Evolutionary conservation across 768 basidiomycete species (phyloP).

Genomic region (Crepidotus variabilis): DNA sequence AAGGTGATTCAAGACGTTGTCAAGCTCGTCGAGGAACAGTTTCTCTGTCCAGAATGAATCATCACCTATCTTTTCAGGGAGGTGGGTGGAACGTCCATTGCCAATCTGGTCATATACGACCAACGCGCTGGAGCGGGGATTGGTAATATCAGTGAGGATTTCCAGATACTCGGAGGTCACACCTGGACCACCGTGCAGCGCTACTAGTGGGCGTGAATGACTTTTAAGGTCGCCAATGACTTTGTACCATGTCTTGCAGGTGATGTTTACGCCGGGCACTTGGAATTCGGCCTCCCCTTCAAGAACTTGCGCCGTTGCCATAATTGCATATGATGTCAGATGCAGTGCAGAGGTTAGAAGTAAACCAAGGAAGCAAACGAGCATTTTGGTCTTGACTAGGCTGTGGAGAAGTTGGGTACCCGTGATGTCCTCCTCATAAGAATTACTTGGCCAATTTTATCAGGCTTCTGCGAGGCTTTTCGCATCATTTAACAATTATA

Average conservation of each 20-base stretch:
- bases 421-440: too few relatives aligned
- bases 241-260: constrained; percentile 41
- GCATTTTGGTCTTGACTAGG: not conserved
- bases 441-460: too few relatives aligned
- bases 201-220: constrained; percentile 29
- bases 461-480: too few relatives aligned
- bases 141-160: not conserved
- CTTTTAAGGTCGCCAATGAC: constrained; percentile 35
- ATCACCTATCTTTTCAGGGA: constrained; percentile 32
- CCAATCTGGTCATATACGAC: constrained; percentile 54
- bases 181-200: constrained; percentile 46
- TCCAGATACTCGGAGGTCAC: constrained; percentile 12
- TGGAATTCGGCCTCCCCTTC: not conserved
- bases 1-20: constrained; percentile 38
- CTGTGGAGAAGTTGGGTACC: too few relatives aligned
- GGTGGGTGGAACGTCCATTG: constrained; percentile 43
- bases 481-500: too few relatives aligned
- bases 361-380: not conserved
- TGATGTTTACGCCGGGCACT: not conserved
- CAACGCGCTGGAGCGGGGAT: constrained; percentile 24
- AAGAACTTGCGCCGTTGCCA: not conserved
- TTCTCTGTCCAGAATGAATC: constrained; percentile 40
- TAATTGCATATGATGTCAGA: not conserved
- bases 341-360: not conserved
- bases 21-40: constrained; percentile 46